A percentile compares a stretch with the other conserved stretches of the same genome.
phyloP scores from a whole-genome alignment of 768 basidiomycete genomes.

The Pisolithus albus region DNA sequence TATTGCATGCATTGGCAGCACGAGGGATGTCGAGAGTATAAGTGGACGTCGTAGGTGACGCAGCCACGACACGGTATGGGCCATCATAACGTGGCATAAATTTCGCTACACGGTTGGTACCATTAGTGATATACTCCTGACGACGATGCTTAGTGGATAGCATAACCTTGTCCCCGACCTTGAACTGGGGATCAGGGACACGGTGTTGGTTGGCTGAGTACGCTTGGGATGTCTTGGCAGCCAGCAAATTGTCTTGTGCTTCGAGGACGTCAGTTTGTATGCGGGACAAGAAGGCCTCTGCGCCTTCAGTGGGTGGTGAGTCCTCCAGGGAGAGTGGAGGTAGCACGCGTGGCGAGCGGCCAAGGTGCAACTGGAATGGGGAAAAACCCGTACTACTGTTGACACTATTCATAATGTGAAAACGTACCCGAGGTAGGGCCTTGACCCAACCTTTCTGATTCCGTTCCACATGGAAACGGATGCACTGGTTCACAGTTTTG shows the following conservation, averaged over 20 bases:
- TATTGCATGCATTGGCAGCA: conserved; percentile 18
- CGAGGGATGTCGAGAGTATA: conserved; percentile 21
- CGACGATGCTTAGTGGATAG: neutral
- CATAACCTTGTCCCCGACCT: neutral
- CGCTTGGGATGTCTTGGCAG: conserved; percentile 18
- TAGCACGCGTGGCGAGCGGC: conserved; percentile 17
- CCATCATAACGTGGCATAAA: conserved; percentile 35
- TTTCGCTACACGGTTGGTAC: conserved; percentile 30
- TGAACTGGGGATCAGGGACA: conserved; percentile 14
- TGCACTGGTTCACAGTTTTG: conserved; percentile 25
- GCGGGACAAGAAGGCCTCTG: neutral
- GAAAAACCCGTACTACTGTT: conserved; percentile 28
- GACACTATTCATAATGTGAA: conserved; percentile 28
- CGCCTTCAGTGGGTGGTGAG: neutral
- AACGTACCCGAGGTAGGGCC: conserved; percentile 22
- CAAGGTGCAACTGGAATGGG: conserved; percentile 24
- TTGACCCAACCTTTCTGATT: conserved; percentile 27
- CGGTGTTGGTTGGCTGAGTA: conserved; percentile 13
- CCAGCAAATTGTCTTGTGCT: conserved; percentile 18
- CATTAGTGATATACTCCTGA: conserved; percentile 19
- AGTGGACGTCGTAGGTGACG: conserved; percentile 10
- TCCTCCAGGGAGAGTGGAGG: conserved; percentile 7
- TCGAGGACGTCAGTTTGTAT: conserved; percentile 10
- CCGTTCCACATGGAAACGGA: conserved; percentile 16
- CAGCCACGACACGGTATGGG: conserved; percentile 15